Evolutionary conservation across 208 protist species (phyloP), one percentile per base, ranked within the genome.

Genomic region (Leishmania tarentolae): DNA sequence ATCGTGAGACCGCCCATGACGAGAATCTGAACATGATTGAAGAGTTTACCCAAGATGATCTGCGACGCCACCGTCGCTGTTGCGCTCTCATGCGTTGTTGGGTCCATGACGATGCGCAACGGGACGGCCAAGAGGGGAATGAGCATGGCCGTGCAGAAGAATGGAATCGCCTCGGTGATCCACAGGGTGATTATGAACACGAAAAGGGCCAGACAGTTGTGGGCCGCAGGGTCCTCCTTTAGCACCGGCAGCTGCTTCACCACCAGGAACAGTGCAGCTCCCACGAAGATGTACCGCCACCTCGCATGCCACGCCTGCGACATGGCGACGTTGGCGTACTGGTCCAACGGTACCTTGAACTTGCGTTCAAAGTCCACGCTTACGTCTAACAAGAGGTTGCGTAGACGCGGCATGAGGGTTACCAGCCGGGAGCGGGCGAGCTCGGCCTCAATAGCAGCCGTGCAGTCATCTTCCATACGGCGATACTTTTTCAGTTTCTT

Each of bases 1-100:
- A 98, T 96, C 21, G 92, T 95, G 42, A 98, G 91, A 46, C 95
- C 97, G 40, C 94, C 96, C 87, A 98, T 92, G 52, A 98, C 94
- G 31, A 98, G 92, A 87, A 98, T 96, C 83, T 97, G 93, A 9
- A 98, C 91, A 79, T 95, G 93, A 80, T 96, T 94, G 87, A 98
- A 97, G 37, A 97, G 82, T 50, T 91, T 94, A 42, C 91, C 86
- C 63, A 98, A 80, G 50, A 98, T 93, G 47, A 96, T 87, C 80
- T 91, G 90, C 63, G 94, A 96, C 53, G 93, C 90, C 17, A 94
- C 92, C 44, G 89, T 88, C 44, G 86, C 79, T 15, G 78, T 87
- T 21, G 91, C 94, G 35, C 84, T 88, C 50, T 86, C 31, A 42
- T 87, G 81, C 8, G 90, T 94, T 8, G 69, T 65, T 21, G 90